phyloP scores from a whole-genome alignment of 805 yeast species.

The Barnettozyma sucrosica region DNA sequence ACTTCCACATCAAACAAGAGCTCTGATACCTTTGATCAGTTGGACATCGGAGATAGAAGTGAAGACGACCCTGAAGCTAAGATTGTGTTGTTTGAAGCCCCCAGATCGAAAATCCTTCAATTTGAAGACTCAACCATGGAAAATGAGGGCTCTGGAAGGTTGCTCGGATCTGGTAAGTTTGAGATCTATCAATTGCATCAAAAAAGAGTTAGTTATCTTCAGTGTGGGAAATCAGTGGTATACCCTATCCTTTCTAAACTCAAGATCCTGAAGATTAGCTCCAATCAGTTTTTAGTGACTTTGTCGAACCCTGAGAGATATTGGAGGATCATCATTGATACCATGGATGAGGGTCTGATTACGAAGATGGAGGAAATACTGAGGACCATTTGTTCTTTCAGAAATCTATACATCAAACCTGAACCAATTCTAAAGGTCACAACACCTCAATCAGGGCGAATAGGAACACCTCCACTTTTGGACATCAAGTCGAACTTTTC shows the following conservation, averaged over 20 bases:
- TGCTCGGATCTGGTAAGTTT: constrained; percentile 56
- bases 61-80: constrained; percentile 14
- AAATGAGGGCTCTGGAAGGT: constrained; percentile 32
- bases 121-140: constrained; percentile 21
- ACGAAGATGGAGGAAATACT: constrained; percentile 25
- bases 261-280: constrained; percentile 46
- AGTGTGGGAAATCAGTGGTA: constrained; percentile 54
- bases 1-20: background rate
- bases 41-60: background rate
- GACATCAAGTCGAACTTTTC: constrained; percentile 18
- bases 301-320: constrained; percentile 70
- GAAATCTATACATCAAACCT: constrained; percentile 31
- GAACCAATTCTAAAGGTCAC: background rate
- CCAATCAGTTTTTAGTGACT: constrained; percentile 51
- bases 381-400: constrained; percentile 34
- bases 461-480: background rate
- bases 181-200: constrained; percentile 55
- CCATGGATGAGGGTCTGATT: constrained; percentile 14
- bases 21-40: background rate
- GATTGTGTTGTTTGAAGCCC: constrained; percentile 15
- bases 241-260: constrained; percentile 69
- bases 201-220: constrained; percentile 52
- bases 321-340: constrained; percentile 49
- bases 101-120: constrained; percentile 20
- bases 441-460: background rate